Percentiles rank a stretch among this genome's conserved stretches.
These are phyloP conservation scores for Hirsutella thompsonii DNA, from an alignment of 2,329 filamentous ascomycete species.

Conservation along the genomic window DNA sequence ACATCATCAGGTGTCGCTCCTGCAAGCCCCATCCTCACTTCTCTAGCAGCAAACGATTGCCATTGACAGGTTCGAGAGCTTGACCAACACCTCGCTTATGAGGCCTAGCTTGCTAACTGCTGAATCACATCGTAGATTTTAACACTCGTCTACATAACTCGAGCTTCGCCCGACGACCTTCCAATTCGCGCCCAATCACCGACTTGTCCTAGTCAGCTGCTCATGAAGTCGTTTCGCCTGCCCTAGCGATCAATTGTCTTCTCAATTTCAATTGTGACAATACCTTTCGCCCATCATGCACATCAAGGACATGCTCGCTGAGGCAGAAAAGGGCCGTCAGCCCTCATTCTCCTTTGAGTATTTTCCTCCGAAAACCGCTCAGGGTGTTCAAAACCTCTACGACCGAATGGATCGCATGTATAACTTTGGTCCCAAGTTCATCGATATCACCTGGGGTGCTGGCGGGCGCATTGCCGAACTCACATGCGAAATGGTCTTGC, in stretches of 20 bases:
- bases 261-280: not conserved
- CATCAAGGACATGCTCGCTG: conserved; percentile 80
- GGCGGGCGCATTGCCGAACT: conserved; percentile 83
- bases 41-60: too few species aligned
- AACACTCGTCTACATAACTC: not conserved
- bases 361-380: conserved; percentile 94
- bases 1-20: too few species aligned
- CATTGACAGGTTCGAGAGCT: too few species aligned
- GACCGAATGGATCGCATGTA: conserved; percentile 99
- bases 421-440: conserved; percentile 82
- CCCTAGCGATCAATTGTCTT: not conserved
- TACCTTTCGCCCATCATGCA: conserved; percentile 51
- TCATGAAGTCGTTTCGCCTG: not conserved
- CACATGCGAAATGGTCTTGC: conserved; percentile 94
- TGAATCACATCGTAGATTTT: not conserved
- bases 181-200: not conserved
- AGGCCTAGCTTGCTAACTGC: not conserved
- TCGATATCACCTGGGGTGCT: conserved; percentile 97
- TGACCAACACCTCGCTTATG: not conserved
- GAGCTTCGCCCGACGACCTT: not conserved
- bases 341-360: conserved; percentile 98
- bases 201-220: not conserved
- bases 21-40: too few species aligned
- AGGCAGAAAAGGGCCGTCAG: conserved; percentile 64
- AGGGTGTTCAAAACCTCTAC: conserved; percentile 98